Evolutionary conservation across 2,329 filamentous ascomycete genomes (phyloP).

Genomic region (Harringtonia lauricola): DNA sequence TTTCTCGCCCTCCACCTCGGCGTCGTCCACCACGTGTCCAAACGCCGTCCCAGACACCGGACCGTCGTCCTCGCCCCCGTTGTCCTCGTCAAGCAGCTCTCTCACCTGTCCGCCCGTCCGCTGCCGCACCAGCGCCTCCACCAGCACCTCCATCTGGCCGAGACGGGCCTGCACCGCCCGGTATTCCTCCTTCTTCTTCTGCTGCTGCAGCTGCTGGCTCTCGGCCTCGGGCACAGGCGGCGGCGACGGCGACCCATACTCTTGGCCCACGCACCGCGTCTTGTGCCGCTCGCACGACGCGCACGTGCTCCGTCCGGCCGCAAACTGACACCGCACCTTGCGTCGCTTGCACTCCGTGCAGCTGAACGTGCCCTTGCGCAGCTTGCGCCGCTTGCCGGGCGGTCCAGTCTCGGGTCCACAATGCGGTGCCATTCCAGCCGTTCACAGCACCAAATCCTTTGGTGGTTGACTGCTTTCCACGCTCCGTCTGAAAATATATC

Average conservation of each 20-base stretch:
- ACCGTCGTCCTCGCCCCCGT: not conserved
- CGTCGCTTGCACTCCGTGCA: slow-evolving; percentile 43
- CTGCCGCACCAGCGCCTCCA: slow-evolving; percentile 19
- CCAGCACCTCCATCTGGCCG: slow-evolving; percentile 23
- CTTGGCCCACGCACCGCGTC: slow-evolving; percentile 32
- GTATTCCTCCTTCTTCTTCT: slow-evolving; percentile 4
- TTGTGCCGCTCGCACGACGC: slow-evolving; percentile 31
- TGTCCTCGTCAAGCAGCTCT: not conserved
- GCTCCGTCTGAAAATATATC: no score
- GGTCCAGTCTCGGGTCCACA: no score
- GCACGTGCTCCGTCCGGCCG: slow-evolving; percentile 21
- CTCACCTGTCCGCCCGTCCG: not conserved
- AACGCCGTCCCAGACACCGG: no score
- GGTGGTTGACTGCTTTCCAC: no score
- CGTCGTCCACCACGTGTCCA: no score
- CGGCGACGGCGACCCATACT: slow-evolving; percentile 16
- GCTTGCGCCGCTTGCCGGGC: slow-evolving; percentile 5
- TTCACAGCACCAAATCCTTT: no score
- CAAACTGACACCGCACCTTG: slow-evolving; percentile 37
- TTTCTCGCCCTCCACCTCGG: no score
- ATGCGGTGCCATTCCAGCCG: no score
- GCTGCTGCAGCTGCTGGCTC: not conserved
- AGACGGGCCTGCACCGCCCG: slow-evolving; percentile 1
- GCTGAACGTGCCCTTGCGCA: slow-evolving; percentile 43
- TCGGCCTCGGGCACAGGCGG: not conserved